Evolutionary conservation across 768 basidiomycete species (phyloP), one percentile per base, ranked within the genome.

Genomic region (Kwoniella botswanensis): DNA sequence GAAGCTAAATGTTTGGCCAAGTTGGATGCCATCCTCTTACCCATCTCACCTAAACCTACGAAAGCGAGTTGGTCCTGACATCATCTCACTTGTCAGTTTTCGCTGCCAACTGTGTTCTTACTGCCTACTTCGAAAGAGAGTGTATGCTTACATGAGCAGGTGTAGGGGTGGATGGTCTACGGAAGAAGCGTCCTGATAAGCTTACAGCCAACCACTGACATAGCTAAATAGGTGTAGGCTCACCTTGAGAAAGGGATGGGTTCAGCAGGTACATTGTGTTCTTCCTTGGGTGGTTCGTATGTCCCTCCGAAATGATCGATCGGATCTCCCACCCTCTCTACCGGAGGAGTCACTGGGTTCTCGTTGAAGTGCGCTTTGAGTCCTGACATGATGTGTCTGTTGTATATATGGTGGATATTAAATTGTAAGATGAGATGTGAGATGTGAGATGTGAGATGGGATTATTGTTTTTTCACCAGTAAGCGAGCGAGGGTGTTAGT

Each of bases 21-120:
- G 82, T 95, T 96, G 46, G 87, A 86, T 6, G 91, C 91, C 91
- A 94, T 94, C 21, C 86, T 82, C 76, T 86, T 88, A 11, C 91
- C 92, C 88, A 93, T 92, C 22, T 77, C 80, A 1, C 84, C 85
- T 9, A 86, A 74, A 29, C 85, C 85, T 61, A 84, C 79, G 78
- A 86, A 87, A 2, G 88, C 89, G 74, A 89, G 79, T 71, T 84
- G 86, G 26, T 76, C 82, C 80, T 81, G 43, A 11, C 10, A 29
- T 13, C 44, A 41, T 71, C 42, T 60, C 26, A 11, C 21, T 52
- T 41, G 42, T 43, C n/a, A 43, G 42, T 41, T 44, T 62, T 35
- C 50, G 65, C 65, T 54, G 44, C 18, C 21, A 29, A 7, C 21
- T 43, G n/a, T n/a, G n/a, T 43, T 17, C 54, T 12, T 56, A 56